A percentile compares a stretch with the other conserved stretches of the same genome.
phyloP scores from a whole-genome alignment of 345 rosid species.

The Laguncularia racemosa region DNA sequence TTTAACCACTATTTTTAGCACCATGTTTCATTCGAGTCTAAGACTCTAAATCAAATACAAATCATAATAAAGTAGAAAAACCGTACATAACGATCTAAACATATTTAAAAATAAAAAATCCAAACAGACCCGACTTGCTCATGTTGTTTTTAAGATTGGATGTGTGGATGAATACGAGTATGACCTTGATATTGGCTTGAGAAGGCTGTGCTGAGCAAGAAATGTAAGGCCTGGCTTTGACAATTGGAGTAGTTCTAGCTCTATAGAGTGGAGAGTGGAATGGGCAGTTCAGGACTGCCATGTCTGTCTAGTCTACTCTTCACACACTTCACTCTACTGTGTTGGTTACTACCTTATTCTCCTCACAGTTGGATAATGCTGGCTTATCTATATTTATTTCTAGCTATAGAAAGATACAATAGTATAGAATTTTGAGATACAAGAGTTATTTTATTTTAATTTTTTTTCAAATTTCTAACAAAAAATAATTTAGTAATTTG shows the following conservation, averaged over 20 bases:
- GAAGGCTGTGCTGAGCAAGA: slow-evolving; percentile 70
- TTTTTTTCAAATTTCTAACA: too few relatives aligned
- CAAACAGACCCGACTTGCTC: not conserved
- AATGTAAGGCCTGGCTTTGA: slow-evolving; percentile 31
- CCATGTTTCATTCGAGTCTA: too few relatives aligned
- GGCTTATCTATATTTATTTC: not conserved
- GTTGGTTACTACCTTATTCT: slow-evolving; percentile 16
- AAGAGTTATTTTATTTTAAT: too few relatives aligned
- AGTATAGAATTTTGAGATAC: too few relatives aligned
- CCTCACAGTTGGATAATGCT: not conserved
- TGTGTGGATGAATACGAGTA: not conserved
- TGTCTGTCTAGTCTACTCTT: slow-evolving; percentile 14
- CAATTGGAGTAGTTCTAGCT: slow-evolving; percentile 11
- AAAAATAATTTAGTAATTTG: too few relatives aligned
- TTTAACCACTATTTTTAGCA: too few relatives aligned
- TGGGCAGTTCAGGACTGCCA: slow-evolving; percentile 58
- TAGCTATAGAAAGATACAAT: too few relatives aligned
- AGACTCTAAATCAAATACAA: too few relatives aligned
- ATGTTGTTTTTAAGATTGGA: not conserved
- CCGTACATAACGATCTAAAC: too few relatives aligned
- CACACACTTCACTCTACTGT: slow-evolving; percentile 1
- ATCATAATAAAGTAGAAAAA: too few relatives aligned
- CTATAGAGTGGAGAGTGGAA: slow-evolving; percentile 22
- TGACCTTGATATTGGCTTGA: slow-evolving; percentile 75
- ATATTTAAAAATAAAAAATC: not conserved